Percentiles rank a stretch among this genome's conserved stretches.
Evolutionary conservation across 495 filamentous ascomycete genomes (phyloP).

Genomic region (Penicillium paradoxum): DNA sequence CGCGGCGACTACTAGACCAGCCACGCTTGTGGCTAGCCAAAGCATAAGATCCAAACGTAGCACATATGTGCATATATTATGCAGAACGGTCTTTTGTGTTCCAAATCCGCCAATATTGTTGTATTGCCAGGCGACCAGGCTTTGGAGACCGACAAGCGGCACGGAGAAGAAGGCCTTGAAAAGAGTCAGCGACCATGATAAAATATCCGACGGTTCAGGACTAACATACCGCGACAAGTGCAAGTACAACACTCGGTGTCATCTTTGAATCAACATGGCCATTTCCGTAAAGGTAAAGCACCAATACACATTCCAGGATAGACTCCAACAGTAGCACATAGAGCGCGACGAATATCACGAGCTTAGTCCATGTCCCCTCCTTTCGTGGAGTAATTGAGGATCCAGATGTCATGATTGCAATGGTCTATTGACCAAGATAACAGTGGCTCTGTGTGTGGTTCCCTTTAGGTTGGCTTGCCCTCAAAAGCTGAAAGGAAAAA

Average conservation of each 20-base stretch:
- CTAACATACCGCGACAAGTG: constrained; percentile 34
- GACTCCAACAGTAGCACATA: constrained; percentile 39
- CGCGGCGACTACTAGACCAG: constrained; percentile 40
- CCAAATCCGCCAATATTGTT: constrained; percentile 36
- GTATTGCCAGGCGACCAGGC: constrained; percentile 43
- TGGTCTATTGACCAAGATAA: not conserved
- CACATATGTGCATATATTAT: constrained; percentile 37
- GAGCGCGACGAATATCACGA: constrained; percentile 39
- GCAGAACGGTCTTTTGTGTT: constrained; percentile 31
- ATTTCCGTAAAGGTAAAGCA: constrained; percentile 38
- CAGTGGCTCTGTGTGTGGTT: not conserved
- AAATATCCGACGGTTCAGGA: not conserved
- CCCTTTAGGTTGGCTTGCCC: not conserved
- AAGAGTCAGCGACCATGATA: constrained; percentile 3
- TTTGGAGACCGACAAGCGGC: constrained; percentile 38
- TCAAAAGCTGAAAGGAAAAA: not conserved
- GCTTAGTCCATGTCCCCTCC: constrained; percentile 37
- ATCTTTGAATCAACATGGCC: constrained; percentile 38
- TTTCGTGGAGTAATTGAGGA: constrained; percentile 21
- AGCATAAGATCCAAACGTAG: constrained; percentile 33
- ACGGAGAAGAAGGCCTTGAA: constrained; percentile 37
- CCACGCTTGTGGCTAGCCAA: constrained; percentile 40
- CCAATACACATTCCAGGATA: constrained; percentile 33
- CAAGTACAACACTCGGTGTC: constrained; percentile 38
- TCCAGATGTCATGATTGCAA: constrained; percentile 24